phyloP scores from a whole-genome alignment of 164 flowering plant species.

The Warburgia ugandensis region DNA sequence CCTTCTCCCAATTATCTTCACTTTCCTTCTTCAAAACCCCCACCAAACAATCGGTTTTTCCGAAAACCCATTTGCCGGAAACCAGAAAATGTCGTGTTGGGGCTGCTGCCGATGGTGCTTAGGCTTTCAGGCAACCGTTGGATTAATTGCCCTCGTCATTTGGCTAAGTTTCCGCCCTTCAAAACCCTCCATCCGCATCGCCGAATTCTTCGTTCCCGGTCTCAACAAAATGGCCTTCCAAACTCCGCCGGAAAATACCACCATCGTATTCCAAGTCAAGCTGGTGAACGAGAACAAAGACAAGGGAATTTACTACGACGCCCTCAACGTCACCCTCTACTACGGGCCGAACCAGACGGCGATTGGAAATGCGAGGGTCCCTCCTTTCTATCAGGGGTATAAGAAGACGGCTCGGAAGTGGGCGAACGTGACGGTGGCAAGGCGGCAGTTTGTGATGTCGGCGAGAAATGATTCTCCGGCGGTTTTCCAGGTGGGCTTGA shows the following conservation, averaged over 20 bases:
- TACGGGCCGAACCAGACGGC: slow-evolving; percentile 12
- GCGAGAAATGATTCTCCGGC: slow-evolving; percentile 19
- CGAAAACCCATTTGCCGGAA: no score
- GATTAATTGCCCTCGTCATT: slow-evolving; percentile 51
- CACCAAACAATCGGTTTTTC: no score
- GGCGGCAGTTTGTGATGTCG: slow-evolving; percentile 20
- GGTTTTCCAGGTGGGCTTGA: slow-evolving; percentile 52
- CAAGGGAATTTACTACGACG: slow-evolving; percentile 55
- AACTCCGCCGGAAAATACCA: slow-evolving; percentile 23
- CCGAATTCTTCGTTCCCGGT: slow-evolving; percentile 37
- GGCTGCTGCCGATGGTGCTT: slow-evolving; percentile 37
- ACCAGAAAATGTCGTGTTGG: no score
- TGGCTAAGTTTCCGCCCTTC: slow-evolving; percentile 63
- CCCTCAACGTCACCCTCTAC: slow-evolving; percentile 35
- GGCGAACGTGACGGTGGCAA: slow-evolving; percentile 1
- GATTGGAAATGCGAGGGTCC: slow-evolving; percentile 21
- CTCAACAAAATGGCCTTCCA: slow-evolving; percentile 34
- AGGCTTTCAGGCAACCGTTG: slow-evolving; percentile 35
- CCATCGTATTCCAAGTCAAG: slow-evolving; percentile 36
- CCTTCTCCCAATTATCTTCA: no score
- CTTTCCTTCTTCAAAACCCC: no score
- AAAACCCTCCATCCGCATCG: slow-evolving; percentile 39
- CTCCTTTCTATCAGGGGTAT: slow-evolving; percentile 50
- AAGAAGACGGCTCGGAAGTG: slow-evolving; percentile 34
- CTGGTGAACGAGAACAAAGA: slow-evolving; percentile 64